Evolutionary conservation across 768 basidiomycete species (phyloP).

Genomic region (Tulasnella sp.): DNA sequence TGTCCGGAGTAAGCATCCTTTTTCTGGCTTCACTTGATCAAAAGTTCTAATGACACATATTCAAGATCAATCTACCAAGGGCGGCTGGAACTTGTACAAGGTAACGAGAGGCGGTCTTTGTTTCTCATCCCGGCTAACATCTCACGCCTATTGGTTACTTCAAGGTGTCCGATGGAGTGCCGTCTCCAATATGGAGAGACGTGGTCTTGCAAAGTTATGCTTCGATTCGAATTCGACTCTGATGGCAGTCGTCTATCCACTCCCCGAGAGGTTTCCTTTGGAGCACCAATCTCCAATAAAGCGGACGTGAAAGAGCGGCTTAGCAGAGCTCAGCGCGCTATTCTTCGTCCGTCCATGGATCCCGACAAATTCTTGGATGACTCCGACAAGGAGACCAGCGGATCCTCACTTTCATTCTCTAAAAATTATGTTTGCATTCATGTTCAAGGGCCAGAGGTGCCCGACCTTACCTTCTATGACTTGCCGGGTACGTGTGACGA

Average conservation of each 20-base stretch:
- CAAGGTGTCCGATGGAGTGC: constrained; percentile 37
- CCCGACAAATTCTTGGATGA: constrained; percentile 3
- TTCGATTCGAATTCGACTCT: constrained; percentile 30
- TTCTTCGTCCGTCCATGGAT: constrained; percentile 20
- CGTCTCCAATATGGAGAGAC: constrained; percentile 23
- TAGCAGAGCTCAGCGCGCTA: constrained; percentile 25
- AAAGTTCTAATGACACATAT: too few relatives aligned
- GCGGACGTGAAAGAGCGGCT: constrained; percentile 22
- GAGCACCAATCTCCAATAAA: background rate
- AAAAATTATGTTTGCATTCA: constrained; percentile 43
- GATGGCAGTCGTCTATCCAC: constrained; percentile 1
- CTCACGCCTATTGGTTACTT: background rate
- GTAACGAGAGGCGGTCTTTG: constrained; percentile 30
- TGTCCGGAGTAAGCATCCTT: constrained; percentile 36
- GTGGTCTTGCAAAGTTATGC: constrained; percentile 33
- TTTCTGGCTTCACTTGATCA: too few relatives aligned
- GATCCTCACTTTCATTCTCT: constrained; percentile 35
- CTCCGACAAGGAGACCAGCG: background rate
- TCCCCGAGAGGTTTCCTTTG: constrained; percentile 22
- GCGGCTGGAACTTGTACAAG: constrained; percentile 68
- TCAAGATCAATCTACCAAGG: constrained; percentile 53
- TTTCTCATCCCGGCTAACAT: background rate
- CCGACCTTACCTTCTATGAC: constrained; percentile 30
- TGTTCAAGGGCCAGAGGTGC: constrained; percentile 40
- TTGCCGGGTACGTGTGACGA: constrained; percentile 22